phyloP scores from a whole-genome alignment of 2,329 filamentous ascomycete genomes.

The Beauveria bassiana region DNA sequence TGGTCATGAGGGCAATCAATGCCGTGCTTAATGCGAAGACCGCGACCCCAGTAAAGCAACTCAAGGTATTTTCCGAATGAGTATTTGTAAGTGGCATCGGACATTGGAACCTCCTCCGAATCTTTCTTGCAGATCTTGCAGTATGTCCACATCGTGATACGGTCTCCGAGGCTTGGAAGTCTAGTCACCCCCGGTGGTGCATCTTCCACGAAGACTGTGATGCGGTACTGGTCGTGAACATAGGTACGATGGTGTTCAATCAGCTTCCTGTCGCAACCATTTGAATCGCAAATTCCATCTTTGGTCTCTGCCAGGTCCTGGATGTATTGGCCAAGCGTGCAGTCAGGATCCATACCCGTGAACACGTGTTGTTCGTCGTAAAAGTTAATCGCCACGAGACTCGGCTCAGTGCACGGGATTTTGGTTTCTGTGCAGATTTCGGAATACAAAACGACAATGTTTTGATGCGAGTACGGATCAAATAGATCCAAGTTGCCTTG shows the following conservation, averaged over 20 bases:
- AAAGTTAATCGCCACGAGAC: slow-evolving; percentile 82
- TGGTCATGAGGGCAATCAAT: slow-evolving; percentile 80
- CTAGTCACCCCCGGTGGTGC: slow-evolving; percentile 35
- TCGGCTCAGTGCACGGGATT: slow-evolving; percentile 85
- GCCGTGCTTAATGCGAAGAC: slow-evolving; percentile 64
- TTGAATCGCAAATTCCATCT: slow-evolving; percentile 68
- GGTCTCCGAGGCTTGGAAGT: slow-evolving; percentile 40
- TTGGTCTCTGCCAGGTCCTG: slow-evolving; percentile 78
- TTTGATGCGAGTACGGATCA: slow-evolving; percentile 91
- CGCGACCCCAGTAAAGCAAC: slow-evolving; percentile 88
- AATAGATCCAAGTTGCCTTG: slow-evolving; percentile 83
- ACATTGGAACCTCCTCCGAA: slow-evolving; percentile 85
- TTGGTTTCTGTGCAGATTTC: slow-evolving; percentile 90
- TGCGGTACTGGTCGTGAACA: slow-evolving; percentile 88
- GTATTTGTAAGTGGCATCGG: slow-evolving; percentile 91
- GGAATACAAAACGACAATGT: slow-evolving; percentile 90
- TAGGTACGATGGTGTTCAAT: slow-evolving; percentile 92
- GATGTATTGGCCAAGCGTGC: slow-evolving; percentile 88
- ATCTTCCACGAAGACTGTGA: slow-evolving; percentile 78
- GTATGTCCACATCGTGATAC: slow-evolving; percentile 95
- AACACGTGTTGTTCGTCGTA: slow-evolving; percentile 86
- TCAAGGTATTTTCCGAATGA: slow-evolving; percentile 99
- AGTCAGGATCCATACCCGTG: slow-evolving; percentile 69
- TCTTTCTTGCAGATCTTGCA: slow-evolving; percentile 90
- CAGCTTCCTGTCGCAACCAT: slow-evolving; percentile 83